Evolutionary conservation across 2,329 filamentous ascomycete species (phyloP).

Genomic region (Tolypocladium pustulatum): DNA sequence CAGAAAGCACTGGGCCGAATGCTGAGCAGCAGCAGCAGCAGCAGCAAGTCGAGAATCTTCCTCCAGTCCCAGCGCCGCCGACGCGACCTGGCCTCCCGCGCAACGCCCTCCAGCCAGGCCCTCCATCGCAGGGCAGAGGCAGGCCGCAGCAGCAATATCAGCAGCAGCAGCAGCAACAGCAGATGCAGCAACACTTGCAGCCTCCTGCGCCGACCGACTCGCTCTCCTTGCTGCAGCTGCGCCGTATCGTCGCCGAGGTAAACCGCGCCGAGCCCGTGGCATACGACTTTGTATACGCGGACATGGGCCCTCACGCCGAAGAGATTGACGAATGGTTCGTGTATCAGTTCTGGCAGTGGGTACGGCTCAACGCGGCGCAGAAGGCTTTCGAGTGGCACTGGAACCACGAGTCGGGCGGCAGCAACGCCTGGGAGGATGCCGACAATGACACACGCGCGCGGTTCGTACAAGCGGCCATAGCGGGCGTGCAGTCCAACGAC

Average conservation of each 20-base stretch:
- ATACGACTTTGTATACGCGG: slow-evolving; percentile 79
- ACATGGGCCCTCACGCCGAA: slow-evolving; percentile 64
- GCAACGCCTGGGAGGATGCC: slow-evolving; percentile 53
- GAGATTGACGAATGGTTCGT: slow-evolving; percentile 98
- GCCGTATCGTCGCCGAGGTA: slow-evolving; percentile 63
- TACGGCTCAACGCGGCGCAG: slow-evolving; percentile 65
- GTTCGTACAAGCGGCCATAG: slow-evolving; percentile 48
- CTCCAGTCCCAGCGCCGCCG: slow-evolving; percentile 6
- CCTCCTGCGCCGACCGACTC: slow-evolving; percentile 48
- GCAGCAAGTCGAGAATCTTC: slow-evolving; percentile 24
- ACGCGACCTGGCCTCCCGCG: slow-evolving; percentile 8
- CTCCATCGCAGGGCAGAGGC: not conserved
- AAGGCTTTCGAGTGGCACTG: slow-evolving; percentile 70
- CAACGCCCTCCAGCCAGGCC: slow-evolving; percentile 14
- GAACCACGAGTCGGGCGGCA: slow-evolving; percentile 36
- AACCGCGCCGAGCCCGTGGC: slow-evolving; percentile 57
- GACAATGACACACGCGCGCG: slow-evolving; percentile 41
- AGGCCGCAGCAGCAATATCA: slow-evolving; percentile 3
- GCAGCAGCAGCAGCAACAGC: slow-evolving; percentile 11
- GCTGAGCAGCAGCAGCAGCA: slow-evolving; percentile 11
- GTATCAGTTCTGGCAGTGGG: slow-evolving; percentile 78
- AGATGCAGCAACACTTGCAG: slow-evolving; percentile 1
- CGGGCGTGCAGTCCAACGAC: slow-evolving; percentile 31
- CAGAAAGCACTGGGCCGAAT: slow-evolving; percentile 21
- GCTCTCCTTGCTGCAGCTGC: slow-evolving; percentile 63